These are phyloP conservation scores for Papiliotrema nemorosa DNA, from an alignment of 1,284 basidiomycete genomes.

Conservation along the genomic window DNA sequence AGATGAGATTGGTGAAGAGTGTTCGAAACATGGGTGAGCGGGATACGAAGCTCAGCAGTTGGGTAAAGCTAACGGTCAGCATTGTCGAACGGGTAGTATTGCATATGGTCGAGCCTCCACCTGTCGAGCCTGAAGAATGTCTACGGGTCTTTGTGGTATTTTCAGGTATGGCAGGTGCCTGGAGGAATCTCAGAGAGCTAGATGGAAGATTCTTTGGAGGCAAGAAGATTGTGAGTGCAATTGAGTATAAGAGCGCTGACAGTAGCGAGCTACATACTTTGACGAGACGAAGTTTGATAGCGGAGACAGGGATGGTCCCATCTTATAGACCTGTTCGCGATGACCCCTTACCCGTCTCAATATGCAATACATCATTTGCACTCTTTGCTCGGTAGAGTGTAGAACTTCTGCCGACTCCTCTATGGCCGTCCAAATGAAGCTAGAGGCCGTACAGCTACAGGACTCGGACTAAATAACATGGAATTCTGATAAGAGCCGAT, in stretches of 20 bases:
- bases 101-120: constrained; percentile 66
- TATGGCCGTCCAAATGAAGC: neutral
- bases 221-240: constrained; percentile 58
- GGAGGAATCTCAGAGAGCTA: constrained; percentile 86
- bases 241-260: neutral
- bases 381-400: neutral
- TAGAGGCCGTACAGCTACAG: constrained; percentile 25
- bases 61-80: constrained; percentile 53
- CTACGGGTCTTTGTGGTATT: constrained; percentile 83
- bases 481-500: constrained; percentile 34
- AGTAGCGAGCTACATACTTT: constrained; percentile 68
- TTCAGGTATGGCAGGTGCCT: constrained; percentile 83
- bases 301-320: constrained; percentile 42
- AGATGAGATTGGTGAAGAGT: constrained; percentile 72
- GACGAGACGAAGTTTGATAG: constrained; percentile 59
- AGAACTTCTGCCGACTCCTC: neutral
- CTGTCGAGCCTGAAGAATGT: constrained; percentile 60
- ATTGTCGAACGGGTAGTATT: constrained; percentile 84
- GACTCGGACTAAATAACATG: constrained; percentile 33
- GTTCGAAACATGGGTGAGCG: constrained; percentile 57
- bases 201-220: constrained; percentile 90
- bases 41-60: constrained; percentile 16
- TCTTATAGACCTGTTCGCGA: constrained; percentile 2
- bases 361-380: neutral
- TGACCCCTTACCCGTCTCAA: neutral